phyloP scores from a whole-genome alignment of 164 flowering plant species.

The Chloranthus sessilifolius region DNA sequence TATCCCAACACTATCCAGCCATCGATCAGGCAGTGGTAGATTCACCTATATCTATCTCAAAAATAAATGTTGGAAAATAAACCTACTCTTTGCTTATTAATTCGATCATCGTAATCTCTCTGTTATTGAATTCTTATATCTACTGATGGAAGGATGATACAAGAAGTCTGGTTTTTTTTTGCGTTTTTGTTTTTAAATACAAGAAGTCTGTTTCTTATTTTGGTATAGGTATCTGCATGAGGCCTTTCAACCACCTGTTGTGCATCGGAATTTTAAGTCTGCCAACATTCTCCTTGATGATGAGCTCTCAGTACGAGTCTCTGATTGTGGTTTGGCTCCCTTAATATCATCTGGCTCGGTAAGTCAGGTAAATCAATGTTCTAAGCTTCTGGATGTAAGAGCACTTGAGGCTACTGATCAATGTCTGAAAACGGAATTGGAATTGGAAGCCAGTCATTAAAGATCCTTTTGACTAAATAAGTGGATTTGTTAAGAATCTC shows the following conservation, averaged over 20 bases:
- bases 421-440: background rate
- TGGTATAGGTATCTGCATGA: constrained; percentile 84
- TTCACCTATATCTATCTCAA: too few species aligned
- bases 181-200: too few species aligned
- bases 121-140: too few species aligned
- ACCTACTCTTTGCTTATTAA: too few species aligned
- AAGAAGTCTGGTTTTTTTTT: too few species aligned
- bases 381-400: too few species aligned
- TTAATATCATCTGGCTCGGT: constrained; percentile 60
- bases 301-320: constrained; percentile 59
- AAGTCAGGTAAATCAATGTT: constrained; percentile 59
- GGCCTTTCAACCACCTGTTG: constrained; percentile 73
- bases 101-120: too few species aligned
- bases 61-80: too few species aligned
- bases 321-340: constrained; percentile 90
- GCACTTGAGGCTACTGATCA: background rate
- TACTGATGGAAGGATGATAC: too few species aligned
- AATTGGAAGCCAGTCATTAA: background rate
- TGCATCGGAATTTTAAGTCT: constrained; percentile 85
- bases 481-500: too few species aligned
- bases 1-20: too few species aligned
- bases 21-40: too few species aligned
- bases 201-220: background rate
- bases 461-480: constrained; percentile 6
- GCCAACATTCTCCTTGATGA: constrained; percentile 86